Conservation (phyloP, 345 rosid species). For the Hirschfeldia incana region DNA sequence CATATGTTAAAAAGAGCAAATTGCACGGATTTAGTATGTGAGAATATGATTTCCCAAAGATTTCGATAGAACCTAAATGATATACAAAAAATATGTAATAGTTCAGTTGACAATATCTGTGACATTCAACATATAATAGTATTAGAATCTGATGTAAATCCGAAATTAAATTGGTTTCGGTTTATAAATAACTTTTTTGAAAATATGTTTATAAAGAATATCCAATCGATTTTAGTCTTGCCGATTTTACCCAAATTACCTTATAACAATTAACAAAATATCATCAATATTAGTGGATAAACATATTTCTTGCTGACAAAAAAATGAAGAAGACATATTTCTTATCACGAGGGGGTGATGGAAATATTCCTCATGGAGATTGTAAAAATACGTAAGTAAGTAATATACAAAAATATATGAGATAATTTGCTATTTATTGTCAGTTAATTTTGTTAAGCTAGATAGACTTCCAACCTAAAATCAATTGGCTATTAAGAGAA, state of each 20-base stretch:
- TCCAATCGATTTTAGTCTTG: neutral
- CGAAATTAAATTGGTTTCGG: neutral
- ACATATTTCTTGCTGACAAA: neutral
- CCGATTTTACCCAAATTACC: neutral
- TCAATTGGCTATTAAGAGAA: too few species aligned
- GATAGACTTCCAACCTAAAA: too few species aligned
- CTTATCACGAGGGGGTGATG: neutral
- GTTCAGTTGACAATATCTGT: neutral
- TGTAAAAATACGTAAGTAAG: neutral
- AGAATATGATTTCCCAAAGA: neutral
- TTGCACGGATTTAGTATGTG: neutral
- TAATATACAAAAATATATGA: neutral
- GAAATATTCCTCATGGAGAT: neutral
- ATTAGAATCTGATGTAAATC: neutral
- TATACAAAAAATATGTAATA: neutral
- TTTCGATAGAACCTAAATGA: neutral
- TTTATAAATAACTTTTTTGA: neutral
- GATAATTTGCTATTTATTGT: neutral
- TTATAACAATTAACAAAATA: neutral
- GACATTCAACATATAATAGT: neutral
- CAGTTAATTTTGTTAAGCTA: neutral
- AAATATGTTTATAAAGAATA: neutral
- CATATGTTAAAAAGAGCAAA: neutral
- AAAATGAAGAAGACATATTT: neutral
- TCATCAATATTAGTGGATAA: neutral